Base-by-base conservation (phyloP, 192 early-diverging fungal genomes). In the Gigaspora rosea region DNA sequence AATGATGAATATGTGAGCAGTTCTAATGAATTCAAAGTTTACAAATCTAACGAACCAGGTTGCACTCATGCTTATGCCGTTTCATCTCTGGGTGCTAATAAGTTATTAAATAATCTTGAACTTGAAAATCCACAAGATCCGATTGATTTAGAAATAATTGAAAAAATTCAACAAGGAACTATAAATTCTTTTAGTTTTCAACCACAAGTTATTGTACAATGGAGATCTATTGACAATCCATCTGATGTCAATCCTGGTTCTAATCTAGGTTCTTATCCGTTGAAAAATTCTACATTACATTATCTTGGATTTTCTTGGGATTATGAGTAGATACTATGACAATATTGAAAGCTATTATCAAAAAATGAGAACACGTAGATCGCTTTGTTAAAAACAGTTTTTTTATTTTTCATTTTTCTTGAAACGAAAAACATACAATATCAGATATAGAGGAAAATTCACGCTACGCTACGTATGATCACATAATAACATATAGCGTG, bases 11-110 rank as follows among this genome's bases (percentile, higher is more conserved):
- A 2, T 27, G 32, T 33, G 32, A 33, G 22, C 33, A 3, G 13
- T 9, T 35, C 32, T 35, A 13, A 9, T 63, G 8, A 9, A 33
- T 1, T 0, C 32, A 33, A 33, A 63, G 0, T 63, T 7, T 63
- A 33, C 61, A 63, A 9, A 9, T 63, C 61, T 3, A 63, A 63
- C 2, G 8, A 2, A 7, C 61, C 61, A 63, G 61, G 27, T 9
- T 63, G 61, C 41, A 63, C 61, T 10, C 61, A 63, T 63, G 61
- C 61, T 33, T 63, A 63, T 35, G 61, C 61, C 13, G 32, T 63
- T 63, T 63, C 61, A 63, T 63, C 13, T 9, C 3, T 35, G 3
- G 61, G 61, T 63, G 61, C 32, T 33, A 13, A 22, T 4, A 63
- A 63, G 33, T 10, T 63, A 63, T 35, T 63, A 63, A 63, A 63